These are phyloP conservation scores for Eucalyptus urophylla DNA, from an alignment of 345 rosid species.

Conservation along the genomic window DNA sequence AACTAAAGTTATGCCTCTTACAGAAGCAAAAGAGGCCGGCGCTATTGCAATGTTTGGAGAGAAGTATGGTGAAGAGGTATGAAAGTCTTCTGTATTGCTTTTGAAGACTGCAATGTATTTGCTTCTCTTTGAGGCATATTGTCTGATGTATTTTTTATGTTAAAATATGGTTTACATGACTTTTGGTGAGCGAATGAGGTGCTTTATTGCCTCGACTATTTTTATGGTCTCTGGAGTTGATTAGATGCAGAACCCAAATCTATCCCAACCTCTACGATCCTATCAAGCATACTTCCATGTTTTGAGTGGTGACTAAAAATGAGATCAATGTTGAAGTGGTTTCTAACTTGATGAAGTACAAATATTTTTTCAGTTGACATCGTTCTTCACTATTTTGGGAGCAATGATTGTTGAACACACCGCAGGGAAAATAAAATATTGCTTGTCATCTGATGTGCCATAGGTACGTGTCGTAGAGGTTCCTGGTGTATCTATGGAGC, in stretches of 20 bases:
- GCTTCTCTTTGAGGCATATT: neutral
- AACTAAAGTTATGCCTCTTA: slow-evolving; percentile 74
- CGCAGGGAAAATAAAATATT: neutral
- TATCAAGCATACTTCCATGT: neutral
- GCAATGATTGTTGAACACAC: neutral
- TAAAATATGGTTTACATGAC: neutral
- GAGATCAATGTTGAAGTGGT: neutral
- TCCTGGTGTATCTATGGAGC: slow-evolving; percentile 98
- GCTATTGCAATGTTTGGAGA: slow-evolving; percentile 99
- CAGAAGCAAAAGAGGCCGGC: slow-evolving; percentile 74
- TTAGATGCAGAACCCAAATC: neutral
- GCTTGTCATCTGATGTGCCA: neutral
- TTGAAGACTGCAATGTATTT: neutral
- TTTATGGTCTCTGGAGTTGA: neutral
- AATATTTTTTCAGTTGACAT: neutral
- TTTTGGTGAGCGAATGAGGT: neutral
- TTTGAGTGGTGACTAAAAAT: neutral
- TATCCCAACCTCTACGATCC: neutral
- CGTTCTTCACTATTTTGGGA: neutral
- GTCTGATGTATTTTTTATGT: neutral
- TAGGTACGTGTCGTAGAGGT: slow-evolving; percentile 99
- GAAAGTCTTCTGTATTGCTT: neutral
- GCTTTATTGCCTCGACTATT: neutral
- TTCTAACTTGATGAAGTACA: neutral
- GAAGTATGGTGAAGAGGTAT: slow-evolving; percentile 87